Base-by-base conservation (phyloP, 31 red algal species). In the Odonthalia washingtoniensis region DNA sequence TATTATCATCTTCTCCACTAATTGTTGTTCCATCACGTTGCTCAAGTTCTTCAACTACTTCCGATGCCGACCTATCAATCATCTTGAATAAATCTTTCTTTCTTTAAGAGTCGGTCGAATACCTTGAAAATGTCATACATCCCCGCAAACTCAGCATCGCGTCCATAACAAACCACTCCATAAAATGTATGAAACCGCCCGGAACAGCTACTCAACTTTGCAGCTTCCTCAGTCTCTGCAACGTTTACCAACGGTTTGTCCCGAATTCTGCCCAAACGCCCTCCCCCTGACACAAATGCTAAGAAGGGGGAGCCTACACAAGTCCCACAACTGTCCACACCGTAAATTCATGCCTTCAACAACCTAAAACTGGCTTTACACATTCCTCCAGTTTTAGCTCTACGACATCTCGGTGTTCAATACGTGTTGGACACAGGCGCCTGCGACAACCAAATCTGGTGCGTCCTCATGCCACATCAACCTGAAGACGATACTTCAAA, bases 1-100 rank as follows among this genome's bases (percentile, higher is more conserved):
- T 1, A 38, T 86, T 32, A 86, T 86, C 1, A 37, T 86, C 5
- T 86, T 75, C 45, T 86, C 81, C 12, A 65, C 27, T 42, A 73
- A 46, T 9, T 6, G 35, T 33, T 75, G 74, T 4, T 90, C 2
- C 1, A 1, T 28, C 45, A 90, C 35, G 49, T 90, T 1, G 24
- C 31, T 17, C 30, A 83, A 27, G 88, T 90, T 2, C 40, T 83
- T 1, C 1, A 3, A 3, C 67, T 83, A 1, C 52, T 36, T 28
- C 17, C 12, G 44, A 63, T 0, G 78, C 65, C 64, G 67, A 68
- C 4, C 36, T 90, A 12, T 65, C 88, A 31, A 17, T 90, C 18
- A 82, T 65, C 40, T 21, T 81, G 78, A 53, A n/a, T n/a, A n/a
- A n/a, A n/a, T n/a, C n/a, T n/a, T n/a, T n/a, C n/a, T n/a, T n/a